Evolutionary conservation across 371 early-diverging fungal genomes (phyloP).

Genomic region (Saksenaea oblongispora): DNA sequence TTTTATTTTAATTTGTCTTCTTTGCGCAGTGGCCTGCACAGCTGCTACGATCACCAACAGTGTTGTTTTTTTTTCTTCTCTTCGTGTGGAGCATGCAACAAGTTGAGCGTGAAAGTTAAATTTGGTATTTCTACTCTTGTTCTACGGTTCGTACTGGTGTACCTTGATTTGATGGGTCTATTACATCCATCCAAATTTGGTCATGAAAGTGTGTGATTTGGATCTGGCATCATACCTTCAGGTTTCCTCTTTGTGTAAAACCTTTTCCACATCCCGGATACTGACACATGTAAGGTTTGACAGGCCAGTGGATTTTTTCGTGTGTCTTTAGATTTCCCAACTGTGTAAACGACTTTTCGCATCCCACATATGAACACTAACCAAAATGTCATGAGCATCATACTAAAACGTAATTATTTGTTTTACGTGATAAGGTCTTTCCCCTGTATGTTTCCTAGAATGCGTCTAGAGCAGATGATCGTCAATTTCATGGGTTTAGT

Average conservation of each 20-base stretch:
- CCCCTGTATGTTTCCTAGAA: slow-evolving; percentile 9
- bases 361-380: slow-evolving; percentile 8
- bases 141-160: slow-evolving; percentile 4
- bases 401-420: neutral
- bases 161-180: slow-evolving; percentile 8
- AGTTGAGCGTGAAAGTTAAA: neutral
- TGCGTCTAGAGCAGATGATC: neutral
- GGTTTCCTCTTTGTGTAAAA: slow-evolving; percentile 6
- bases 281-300: slow-evolving; percentile 5
- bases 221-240: too few relatives aligned
- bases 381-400: neutral
- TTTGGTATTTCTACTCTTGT: neutral
- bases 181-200: too few relatives aligned
- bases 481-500: too few relatives aligned
- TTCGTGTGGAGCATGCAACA: neutral
- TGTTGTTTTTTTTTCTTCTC: neutral
- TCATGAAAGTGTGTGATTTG: too few relatives aligned
- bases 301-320: slow-evolving; percentile 9
- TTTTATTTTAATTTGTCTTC: neutral
- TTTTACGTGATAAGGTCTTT: slow-evolving; percentile 8
- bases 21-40: slow-evolving; percentile 1
- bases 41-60: neutral
- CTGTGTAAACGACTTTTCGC: slow-evolving; percentile 9
- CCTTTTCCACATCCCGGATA: slow-evolving; percentile 1
- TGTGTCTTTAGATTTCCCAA: slow-evolving; percentile 8